phyloP scores from a whole-genome alignment of 2,329 filamentous ascomycete species.

The Monascus ruber region DNA sequence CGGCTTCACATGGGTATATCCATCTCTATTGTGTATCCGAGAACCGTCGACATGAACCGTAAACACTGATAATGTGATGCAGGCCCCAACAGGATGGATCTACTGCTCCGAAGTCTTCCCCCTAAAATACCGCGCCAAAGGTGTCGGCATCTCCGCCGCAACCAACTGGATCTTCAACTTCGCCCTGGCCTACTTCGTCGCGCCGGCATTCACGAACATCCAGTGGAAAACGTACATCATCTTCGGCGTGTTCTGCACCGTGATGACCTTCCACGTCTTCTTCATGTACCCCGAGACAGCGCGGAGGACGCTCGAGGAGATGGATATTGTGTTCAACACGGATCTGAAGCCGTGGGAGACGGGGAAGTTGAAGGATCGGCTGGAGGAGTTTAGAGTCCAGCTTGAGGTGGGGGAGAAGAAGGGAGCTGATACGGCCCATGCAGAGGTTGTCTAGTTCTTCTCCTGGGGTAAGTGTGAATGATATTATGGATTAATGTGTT shows the following conservation, averaged over 20 bases:
- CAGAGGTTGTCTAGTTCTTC: slow-evolving; percentile 2
- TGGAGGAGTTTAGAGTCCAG: slow-evolving; percentile 15
- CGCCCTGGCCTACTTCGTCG: slow-evolving; percentile 43
- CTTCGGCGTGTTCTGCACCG: slow-evolving; percentile 61
- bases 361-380: slow-evolving; percentile 10
- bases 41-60: no score
- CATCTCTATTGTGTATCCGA: not conserved
- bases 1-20: slow-evolving; percentile 33
- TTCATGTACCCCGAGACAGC: slow-evolving; percentile 58
- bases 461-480: no score
- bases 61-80: not conserved
- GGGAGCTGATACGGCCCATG: slow-evolving; percentile 3
- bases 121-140: slow-evolving; percentile 53
- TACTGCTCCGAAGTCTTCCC: slow-evolving; percentile 56
- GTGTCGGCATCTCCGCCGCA: slow-evolving; percentile 49
- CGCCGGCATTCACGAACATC: slow-evolving; percentile 48
- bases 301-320: slow-evolving; percentile 62
- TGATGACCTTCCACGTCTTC: slow-evolving; percentile 58
- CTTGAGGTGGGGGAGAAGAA: slow-evolving; percentile 4
- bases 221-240: slow-evolving; percentile 58
- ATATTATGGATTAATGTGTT: no score
- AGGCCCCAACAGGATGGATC: slow-evolving; percentile 46
- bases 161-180: slow-evolving; percentile 55
- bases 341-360: slow-evolving; percentile 22
- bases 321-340: slow-evolving; percentile 55